Evolutionary conservation across 1,284 basidiomycete genomes (phyloP).

Genomic region (Ceratobasidium theobromae): DNA sequence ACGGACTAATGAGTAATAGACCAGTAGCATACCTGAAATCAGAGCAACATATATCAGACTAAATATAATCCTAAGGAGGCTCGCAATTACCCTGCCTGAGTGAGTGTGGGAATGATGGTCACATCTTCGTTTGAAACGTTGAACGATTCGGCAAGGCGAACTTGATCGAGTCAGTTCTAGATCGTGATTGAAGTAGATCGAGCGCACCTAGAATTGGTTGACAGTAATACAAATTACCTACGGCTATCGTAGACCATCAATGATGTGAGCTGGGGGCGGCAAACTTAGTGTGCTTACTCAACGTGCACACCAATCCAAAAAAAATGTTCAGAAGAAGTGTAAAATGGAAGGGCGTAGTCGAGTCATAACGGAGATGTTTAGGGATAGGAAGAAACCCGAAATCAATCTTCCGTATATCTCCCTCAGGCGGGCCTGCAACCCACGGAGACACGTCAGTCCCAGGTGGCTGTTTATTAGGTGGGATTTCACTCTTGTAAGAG

Average conservation of each 20-base stretch:
- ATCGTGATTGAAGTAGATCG: background rate
- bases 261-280: slow-evolving; percentile 32
- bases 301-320: slow-evolving; percentile 72
- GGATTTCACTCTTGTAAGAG: too few species aligned
- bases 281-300: slow-evolving; percentile 38
- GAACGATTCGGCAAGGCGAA: slow-evolving; percentile 16
- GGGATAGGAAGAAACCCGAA: slow-evolving; percentile 71
- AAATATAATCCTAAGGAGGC: background rate
- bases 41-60: background rate
- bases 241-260: slow-evolving; percentile 34
- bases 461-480: too few species aligned
- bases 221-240: slow-evolving; percentile 22
- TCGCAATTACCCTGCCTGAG: slow-evolving; percentile 11
- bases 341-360: slow-evolving; percentile 59
- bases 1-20: slow-evolving; percentile 61
- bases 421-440: background rate
- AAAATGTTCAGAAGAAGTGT: slow-evolving; percentile 59
- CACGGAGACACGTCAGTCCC: background rate
- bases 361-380: slow-evolving; percentile 58
- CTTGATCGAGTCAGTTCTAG: background rate
- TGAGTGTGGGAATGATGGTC: slow-evolving; percentile 21
- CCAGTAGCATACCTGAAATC: slow-evolving; percentile 56
- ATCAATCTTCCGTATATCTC: slow-evolving; percentile 39
- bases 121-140: slow-evolving; percentile 7
- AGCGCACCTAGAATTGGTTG: slow-evolving; percentile 14